Percentiles rank a stretch among this genome's conserved stretches.
Evolutionary conservation across 495 filamentous ascomycete genomes (phyloP).

Genomic region (Pyrenula massariospora): DNA sequence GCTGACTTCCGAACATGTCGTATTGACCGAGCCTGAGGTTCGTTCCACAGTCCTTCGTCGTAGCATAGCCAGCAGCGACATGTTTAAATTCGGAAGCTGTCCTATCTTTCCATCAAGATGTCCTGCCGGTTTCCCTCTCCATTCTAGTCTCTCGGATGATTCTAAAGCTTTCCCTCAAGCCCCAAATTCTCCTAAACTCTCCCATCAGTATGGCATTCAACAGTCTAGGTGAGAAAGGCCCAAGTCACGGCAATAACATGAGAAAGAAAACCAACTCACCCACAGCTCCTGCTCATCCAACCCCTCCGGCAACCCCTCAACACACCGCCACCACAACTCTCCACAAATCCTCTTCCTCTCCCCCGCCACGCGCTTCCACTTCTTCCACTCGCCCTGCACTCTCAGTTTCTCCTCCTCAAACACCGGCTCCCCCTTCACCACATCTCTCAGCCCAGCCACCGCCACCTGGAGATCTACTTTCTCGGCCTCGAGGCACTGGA

Average conservation of each 20-base stretch:
- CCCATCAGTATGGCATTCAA: slow-evolving; percentile 2
- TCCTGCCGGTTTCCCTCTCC: no score
- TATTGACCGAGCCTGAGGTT: no score
- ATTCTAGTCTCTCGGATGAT: no score
- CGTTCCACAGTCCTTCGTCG: no score
- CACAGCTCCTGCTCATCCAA: slow-evolving; percentile 34
- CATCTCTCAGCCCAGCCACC: slow-evolving; percentile 20
- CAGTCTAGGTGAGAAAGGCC: no score
- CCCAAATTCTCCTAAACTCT: slow-evolving; percentile 28
- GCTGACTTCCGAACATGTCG: no score
- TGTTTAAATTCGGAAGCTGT: no score
- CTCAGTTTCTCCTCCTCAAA: slow-evolving; percentile 31
- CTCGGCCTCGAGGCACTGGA: slow-evolving; percentile 33
- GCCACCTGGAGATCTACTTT: slow-evolving; percentile 25
- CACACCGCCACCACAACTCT: slow-evolving; percentile 36
- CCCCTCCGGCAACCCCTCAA: slow-evolving; percentile 34
- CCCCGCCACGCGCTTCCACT: slow-evolving; percentile 35
- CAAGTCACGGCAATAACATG: no score
- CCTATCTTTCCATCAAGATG: no score
- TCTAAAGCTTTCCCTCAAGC: slow-evolving; percentile 25
- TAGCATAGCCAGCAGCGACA: no score
- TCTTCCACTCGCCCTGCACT: slow-evolving; percentile 35
- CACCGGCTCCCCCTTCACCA: slow-evolving; percentile 26
- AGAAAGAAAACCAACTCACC: slow-evolving; percentile 32
- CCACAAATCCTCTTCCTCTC: slow-evolving; percentile 38